phyloP scores from a whole-genome alignment of 75 land plant species.

The Picea sitchensis region DNA sequence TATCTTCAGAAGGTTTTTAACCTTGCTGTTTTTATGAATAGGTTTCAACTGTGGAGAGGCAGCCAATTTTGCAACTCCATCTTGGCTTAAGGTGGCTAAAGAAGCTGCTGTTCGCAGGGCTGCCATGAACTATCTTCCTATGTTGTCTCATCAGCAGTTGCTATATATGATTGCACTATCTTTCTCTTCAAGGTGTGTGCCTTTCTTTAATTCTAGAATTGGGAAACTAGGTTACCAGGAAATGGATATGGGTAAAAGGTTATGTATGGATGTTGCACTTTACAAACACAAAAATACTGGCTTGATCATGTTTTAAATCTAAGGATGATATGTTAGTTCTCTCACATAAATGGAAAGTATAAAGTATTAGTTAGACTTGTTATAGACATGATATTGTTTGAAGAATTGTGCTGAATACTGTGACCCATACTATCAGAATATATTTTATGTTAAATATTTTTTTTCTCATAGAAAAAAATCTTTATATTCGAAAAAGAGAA shows the following conservation, averaged over 20 bases:
- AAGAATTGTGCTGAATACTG: background rate
- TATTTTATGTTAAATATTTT: too few species aligned
- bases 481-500: too few species aligned
- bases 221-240: background rate
- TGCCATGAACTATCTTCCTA: slow-evolving; percentile 83
- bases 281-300: background rate
- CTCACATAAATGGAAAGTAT: background rate
- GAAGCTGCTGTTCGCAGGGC: slow-evolving; percentile 97
- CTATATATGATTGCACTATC: slow-evolving; percentile 75
- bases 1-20: too few species aligned
- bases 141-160: slow-evolving; percentile 96
- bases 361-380: background rate
- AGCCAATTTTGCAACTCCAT: slow-evolving; percentile 95
- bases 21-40: slow-evolving; percentile 8
- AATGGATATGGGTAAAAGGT: background rate
- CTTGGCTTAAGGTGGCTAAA: slow-evolving; percentile 89
- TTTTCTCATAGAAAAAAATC: too few species aligned
- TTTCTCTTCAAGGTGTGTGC: slow-evolving; percentile 31
- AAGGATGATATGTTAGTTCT: background rate
- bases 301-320: background rate
- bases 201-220: slow-evolving; percentile 6
- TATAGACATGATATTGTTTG: background rate
- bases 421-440: background rate
- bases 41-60: slow-evolving; percentile 99
- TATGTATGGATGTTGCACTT: background rate